Base-by-base conservation (phyloP, 495 filamentous ascomycete species). In the Melanomma pulvis-pyrius region DNA sequence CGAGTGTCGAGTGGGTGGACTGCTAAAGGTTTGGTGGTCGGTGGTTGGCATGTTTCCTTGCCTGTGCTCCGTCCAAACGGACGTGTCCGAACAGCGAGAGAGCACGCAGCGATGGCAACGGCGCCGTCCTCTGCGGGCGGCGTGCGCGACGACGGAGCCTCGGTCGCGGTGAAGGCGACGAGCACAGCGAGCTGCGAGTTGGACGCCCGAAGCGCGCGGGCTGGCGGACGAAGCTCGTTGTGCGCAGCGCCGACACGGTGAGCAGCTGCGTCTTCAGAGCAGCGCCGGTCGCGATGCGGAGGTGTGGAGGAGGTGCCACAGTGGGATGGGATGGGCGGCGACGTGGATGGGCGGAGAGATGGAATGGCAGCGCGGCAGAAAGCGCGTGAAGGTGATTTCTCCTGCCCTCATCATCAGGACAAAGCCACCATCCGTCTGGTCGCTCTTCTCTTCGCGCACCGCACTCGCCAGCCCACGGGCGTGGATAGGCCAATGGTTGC, bases 1-100 rank as follows among this genome's bases (percentile, higher is more conserved):
- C 54, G 64, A 55, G 46, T 39, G 68, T 59, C 49, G 63, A 63
- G 63, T 63, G 59, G 48, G 67, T 34, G 59, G 67, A 39, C 26
- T 69, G 51, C 36, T 44, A 15, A 44, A 44, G 17, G 39, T 44
- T 44, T 44, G 39, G 39, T 44, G 39, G 39, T 44, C 39, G 39
- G 39, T 44, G 39, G 39, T 44, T 44, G 39, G 39, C 39, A 44
- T 44, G 39, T 44, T 44, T 44, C 39, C n/a, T 44, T 44, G 8
- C 39, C 39, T 44, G 39, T 44, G 39, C 39, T 44, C 39, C 9
- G 39, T 44, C 39, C 39, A 44, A 44, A 44, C 39, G 39, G 39
- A 15, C 13, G 39, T 15, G 39, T 17, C 39, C 39, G 39, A 44
- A 44, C 39, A 44, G n/a, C 39, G 39, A 44, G 39, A 3, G 39